Base-by-base conservation (phyloP, 306 rosid species). In the Arachis hypogaea region DNA sequence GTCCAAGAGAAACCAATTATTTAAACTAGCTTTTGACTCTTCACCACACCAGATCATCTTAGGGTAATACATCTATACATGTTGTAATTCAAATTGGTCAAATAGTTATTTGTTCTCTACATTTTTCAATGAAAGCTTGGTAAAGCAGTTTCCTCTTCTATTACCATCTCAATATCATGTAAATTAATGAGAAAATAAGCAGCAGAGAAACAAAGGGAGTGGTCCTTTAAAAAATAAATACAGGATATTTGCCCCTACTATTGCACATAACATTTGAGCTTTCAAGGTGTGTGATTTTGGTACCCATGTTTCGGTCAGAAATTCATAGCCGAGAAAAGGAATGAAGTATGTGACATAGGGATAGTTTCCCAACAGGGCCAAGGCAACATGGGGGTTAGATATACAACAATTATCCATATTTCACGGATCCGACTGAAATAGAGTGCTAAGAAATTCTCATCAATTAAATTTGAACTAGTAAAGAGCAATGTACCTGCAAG, bases 401-500 rank as follows among this genome's bases (percentile, higher is more conserved):
- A 29, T 43, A 58, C 3, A 67, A 67, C 52, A n/a, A 44, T 11
- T 51, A 66, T 9, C 29, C 49, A 40, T 11, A 51, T 33, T 70
- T 11, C 50, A 71, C 67, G 33, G 62, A 72, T 40, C 47, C 44
- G 18, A 28, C 60, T 51, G 58, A 69, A 76, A 49, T 47, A 29
- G 40, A 40, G 49, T 43, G 47, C 30, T 10, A 50, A 51, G n/a
- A 60, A 67, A 59, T 43, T 7, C 36, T 51, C 59, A 59, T 52
- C 30, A 47, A 49, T 76, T 12, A 45, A 67, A 72, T 60, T 54
- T 54, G 6, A 46, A 43, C 22, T 11, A 65, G 58, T 0, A 76
- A 7, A 74, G 66, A 51, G 38, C 30, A 60, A 69, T 9, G 38
- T 69, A 92, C 97, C 92, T 94, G 96, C 88, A 94, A 92, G 83